These are phyloP conservation scores for Neoboletus subvelutipes DNA, from an alignment of 768 basidiomycete genomes.

Conservation along the genomic window DNA sequence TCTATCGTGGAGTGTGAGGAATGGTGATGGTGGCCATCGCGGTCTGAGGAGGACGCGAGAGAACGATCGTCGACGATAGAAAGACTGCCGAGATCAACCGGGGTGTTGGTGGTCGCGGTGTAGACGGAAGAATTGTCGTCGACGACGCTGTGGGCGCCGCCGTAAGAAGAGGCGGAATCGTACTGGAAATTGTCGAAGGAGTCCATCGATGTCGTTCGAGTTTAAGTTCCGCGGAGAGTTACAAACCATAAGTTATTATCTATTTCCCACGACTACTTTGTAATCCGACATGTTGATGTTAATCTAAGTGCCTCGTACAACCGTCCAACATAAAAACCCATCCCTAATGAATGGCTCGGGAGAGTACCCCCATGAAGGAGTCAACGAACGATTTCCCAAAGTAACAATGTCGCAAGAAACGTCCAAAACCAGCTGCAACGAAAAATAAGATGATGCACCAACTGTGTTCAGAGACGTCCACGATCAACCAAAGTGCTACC, in stretches of 20 bases:
- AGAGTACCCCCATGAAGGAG: neutral
- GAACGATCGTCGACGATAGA: constrained; percentile 66
- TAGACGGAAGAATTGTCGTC: constrained; percentile 84
- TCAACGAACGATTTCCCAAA: neutral
- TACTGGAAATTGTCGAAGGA: constrained; percentile 85
- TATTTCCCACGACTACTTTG: constrained; percentile 27
- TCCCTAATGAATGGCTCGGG: constrained; percentile 15
- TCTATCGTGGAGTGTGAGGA: constrained; percentile 46
- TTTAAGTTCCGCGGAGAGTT: neutral
- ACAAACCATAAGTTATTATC: constrained; percentile 9
- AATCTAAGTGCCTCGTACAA: constrained; percentile 1
- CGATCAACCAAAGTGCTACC: constrained; percentile 32
- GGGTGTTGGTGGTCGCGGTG: constrained; percentile 62
- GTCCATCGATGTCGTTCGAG: constrained; percentile 53
- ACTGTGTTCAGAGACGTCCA: neutral
- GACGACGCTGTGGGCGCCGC: constrained; percentile 61
- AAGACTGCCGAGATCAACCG: constrained; percentile 65
- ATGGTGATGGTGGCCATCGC: constrained; percentile 37
- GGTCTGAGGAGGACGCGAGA: constrained; percentile 40
- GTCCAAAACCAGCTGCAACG: constrained; percentile 1
- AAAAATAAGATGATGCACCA: neutral
- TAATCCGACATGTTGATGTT: constrained; percentile 10
- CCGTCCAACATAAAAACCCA: constrained; percentile 8
- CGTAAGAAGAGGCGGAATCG: constrained; percentile 80
- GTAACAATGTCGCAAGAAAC: constrained; percentile 15